Base-by-base conservation (phyloP, 768 basidiomycete genomes). In the Mycena kentingensis region DNA sequence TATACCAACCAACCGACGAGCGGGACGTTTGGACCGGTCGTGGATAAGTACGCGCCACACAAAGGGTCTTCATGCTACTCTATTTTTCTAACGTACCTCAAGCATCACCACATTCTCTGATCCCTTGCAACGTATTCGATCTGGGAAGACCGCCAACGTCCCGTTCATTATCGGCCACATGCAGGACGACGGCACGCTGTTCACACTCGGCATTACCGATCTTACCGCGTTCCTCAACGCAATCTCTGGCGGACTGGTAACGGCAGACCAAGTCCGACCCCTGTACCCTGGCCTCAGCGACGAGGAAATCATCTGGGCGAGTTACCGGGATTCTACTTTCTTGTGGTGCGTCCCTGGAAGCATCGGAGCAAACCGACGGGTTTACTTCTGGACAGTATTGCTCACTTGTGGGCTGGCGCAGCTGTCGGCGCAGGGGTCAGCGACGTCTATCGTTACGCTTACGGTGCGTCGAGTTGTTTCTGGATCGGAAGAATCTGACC, bases 381-480 rank as follows among this genome's bases (percentile, higher is more conserved):
- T n/a, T n/a, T n/a, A n/a, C n/a, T 5, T 25, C 12, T 11, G 3
- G 13, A 10, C 18, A 62, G 60, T 39, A 55, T 59, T 16, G 59
- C 55, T 13, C 37, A 57, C 27, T 41, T 62, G 2, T 57, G 55
- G 49, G 43, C 29, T 5, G 31, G 19, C 24, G 58, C 60, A 7
- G 45, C 34, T 15, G 58, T 60, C 28, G 34, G 52, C 22, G 60
- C 55, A 4, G 61, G 61, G 8, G 21, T 55, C 3, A 6, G 26
- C 1, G 55, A 52, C 39, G 59, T 62, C 4, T 64, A 46, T 27
- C 58, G 63, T 1, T 64, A 64, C 42, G 29, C 39, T 2, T 64
- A 64, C 28, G 63, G 62, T 55, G 34, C 22, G 25, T 56, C 19
- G 48, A 4, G 56, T 47, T 35, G 57, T 60, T 32, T 15, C 39